Conservation (phyloP, 2,329 filamentous ascomycete species). For the Acrocalymma vagum region DNA sequence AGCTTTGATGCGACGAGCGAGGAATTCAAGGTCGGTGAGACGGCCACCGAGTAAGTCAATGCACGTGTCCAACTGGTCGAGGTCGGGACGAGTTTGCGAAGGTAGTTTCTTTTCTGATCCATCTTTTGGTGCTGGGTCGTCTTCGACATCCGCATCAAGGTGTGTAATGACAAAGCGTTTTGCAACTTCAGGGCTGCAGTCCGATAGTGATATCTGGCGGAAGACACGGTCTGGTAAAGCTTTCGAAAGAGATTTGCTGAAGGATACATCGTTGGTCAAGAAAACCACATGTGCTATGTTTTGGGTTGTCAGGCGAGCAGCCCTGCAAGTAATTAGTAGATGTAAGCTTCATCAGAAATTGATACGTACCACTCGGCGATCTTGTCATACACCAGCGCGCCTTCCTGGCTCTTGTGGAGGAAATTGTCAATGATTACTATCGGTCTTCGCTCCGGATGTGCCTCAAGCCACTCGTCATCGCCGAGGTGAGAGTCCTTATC, state of each 20-base stretch:
- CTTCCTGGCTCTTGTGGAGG: constrained; percentile 73
- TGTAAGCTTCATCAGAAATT: not conserved
- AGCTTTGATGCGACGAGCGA: constrained; percentile 86
- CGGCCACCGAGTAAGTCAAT: constrained; percentile 87
- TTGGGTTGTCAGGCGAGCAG: constrained; percentile 81
- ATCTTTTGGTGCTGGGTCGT: constrained; percentile 49
- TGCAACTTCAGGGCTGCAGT: constrained; percentile 83
- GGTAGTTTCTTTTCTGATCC: constrained; percentile 53
- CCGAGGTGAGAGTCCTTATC: constrained; percentile 77
- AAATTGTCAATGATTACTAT: constrained; percentile 94
- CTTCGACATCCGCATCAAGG: constrained; percentile 63
- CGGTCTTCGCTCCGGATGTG: constrained; percentile 82
- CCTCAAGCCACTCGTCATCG: constrained; percentile 89
- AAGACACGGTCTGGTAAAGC: constrained; percentile 92
- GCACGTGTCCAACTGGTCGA: constrained; percentile 79
- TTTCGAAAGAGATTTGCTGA: constrained; percentile 85
- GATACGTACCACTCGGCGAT: constrained; percentile 72
- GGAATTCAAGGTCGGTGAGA: constrained; percentile 93
- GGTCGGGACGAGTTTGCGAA: constrained; percentile 61
- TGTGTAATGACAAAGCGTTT: constrained; percentile 91
- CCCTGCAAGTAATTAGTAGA: constrained; percentile 54
- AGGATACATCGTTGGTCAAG: constrained; percentile 87
- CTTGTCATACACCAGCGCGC: constrained; percentile 59
- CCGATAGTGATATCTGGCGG: constrained; percentile 83
- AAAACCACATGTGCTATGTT: constrained; percentile 96